Evolutionary conservation across 2,329 filamentous ascomycete species (phyloP), one percentile per base, ranked within the genome.

Genomic region (Ophiostoma australiae): DNA sequence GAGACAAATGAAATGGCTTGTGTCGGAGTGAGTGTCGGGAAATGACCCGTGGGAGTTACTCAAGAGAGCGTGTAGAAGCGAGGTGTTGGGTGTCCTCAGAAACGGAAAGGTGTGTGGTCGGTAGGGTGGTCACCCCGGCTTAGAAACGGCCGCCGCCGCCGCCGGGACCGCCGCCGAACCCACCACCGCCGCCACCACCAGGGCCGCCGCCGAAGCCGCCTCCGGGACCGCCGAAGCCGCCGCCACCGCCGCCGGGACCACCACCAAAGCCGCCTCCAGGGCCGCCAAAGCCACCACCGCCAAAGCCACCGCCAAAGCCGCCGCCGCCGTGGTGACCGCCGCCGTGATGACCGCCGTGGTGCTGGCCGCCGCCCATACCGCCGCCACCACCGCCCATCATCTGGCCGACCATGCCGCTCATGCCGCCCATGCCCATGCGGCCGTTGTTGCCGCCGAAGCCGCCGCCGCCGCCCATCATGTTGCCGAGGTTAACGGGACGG

Each of bases 401-500:
- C 17, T 41, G 48, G 61, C 67, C 70, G 23, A 63, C 35, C 58
- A 63, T 63, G 20, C 63, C 35, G 10, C 63, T 20, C 27, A 69
- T 44, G 0, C 66, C 66, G 4, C 63, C 63, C 63, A 66, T 66
- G 33, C 63, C 35, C 31, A 33, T 58, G 70, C 31, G 67, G 58
- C 67, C 63, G 20, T 39, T 66, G 61, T 65, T 65, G 17, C 61
- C 61, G 33, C 35, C 58, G 15, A 63, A 63, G 58, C 58, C 33
- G 63, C 63, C 70, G 17, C 31, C 35, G 61, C 31, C 31, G 27
- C 58, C 58, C 58, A 63, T 63, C 35, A 66, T 39, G n/a, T 66
- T 23, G 63, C 48, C 37, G 27, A 72, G 55, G 35, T 68, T 70
- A 20, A 70, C 48, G 10, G 68, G 70, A 13, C 65, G 70, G 15